Base-by-base conservation (phyloP, 2,329 filamentous ascomycete species). In the Coniochaeta ligniaria region DNA sequence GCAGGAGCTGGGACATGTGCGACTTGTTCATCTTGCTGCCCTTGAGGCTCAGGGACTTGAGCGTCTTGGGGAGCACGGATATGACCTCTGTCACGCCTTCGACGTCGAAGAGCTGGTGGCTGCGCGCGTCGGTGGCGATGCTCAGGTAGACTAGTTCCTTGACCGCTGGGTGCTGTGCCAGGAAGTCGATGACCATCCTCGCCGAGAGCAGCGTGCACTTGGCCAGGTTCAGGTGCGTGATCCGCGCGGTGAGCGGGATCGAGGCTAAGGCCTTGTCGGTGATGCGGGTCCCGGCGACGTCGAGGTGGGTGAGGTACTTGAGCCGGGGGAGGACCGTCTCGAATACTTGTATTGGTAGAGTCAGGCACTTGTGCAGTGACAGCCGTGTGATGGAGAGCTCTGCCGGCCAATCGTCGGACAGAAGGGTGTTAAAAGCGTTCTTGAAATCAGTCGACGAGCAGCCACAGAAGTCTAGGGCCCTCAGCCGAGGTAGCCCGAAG, bases 361-460 rank as follows among this genome's bases (percentile, higher is more conserved):
- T 88, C 63, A 87, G 84, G 72, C 90, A 93, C 76, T 91, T 90
- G 75, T 95, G 91, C 60, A 95, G 79, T 35, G 89, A 91, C 17
- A 95, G 72, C 28, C 89, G 84, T 63, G 82, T 84, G 66, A 94
- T 78, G 38, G 80, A 77, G 45, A 91, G 78, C 60, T 76, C 68
- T 24, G 78, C 76, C 16, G 85, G 82, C 73, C 83, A 84, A 47
- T 81, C 71, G 14, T 76, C 75, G 7, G 79, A 76, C 61, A 88
- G 69, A 36, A 83, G 76, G 11, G 82, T 76, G 45, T 79, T 75
- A 72, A 93, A 90, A 0, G 87, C 78, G 56, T 82, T 78, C 66
- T 85, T 86, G 78, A 94, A 94, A 4, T 74, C 72, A 14, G 80
- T 74, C 5, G 88, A 89, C 14, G 89, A 88, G 73, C 88, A 91